These are phyloP conservation scores for Biscogniauxia marginata DNA, from an alignment of 2,329 filamentous ascomycete species.

Conservation along the genomic window DNA sequence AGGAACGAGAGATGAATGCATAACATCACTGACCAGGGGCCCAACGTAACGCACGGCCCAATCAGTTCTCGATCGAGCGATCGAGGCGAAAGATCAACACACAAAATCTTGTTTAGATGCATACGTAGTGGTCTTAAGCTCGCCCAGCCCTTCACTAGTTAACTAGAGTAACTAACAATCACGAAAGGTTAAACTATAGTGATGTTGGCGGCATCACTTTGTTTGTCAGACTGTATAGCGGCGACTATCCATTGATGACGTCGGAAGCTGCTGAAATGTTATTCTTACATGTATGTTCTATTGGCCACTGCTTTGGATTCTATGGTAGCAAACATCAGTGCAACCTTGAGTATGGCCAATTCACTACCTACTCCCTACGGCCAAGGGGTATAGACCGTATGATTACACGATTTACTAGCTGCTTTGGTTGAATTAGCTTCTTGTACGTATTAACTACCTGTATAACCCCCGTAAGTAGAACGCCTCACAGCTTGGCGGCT, in stretches of 20 bases:
- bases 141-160: neutral
- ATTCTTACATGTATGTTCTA: neutral
- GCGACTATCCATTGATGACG: slow-evolving; percentile 18
- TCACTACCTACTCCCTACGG: neutral
- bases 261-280: slow-evolving; percentile 11
- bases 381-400: neutral
- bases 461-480: neutral
- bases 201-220: neutral
- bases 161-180: neutral
- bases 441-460: too few relatives aligned
- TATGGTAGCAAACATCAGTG: neutral
- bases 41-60: slow-evolving; percentile 3
- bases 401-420: neutral
- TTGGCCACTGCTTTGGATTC: neutral
- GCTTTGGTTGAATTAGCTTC: neutral
- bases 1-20: slow-evolving; percentile 6
- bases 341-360: neutral
- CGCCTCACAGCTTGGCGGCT: neutral
- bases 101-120: slow-evolving; percentile 8
- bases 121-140: neutral
- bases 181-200: neutral
- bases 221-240: neutral
- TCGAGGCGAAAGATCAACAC: slow-evolving; percentile 22
- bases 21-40: slow-evolving; percentile 7
- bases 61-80: slow-evolving; percentile 5